phyloP scores from a whole-genome alignment of 768 basidiomycete genomes.

The Phlebiopsis gigantea region DNA sequence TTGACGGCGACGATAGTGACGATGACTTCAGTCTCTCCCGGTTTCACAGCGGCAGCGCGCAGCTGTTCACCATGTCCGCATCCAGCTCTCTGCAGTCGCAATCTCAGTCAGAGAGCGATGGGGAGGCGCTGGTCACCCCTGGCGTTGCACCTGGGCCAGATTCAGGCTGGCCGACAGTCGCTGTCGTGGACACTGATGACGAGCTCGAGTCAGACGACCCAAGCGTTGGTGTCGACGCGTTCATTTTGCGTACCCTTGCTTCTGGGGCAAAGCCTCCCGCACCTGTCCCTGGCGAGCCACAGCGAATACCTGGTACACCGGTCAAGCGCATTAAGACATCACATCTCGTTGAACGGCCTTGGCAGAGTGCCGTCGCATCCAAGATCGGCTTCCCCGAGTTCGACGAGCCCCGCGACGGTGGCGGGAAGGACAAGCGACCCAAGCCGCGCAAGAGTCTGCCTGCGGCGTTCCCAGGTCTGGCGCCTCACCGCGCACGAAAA shows the following conservation, averaged over 20 bases:
- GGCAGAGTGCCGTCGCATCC: slow-evolving; percentile 75
- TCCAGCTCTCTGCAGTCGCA: slow-evolving; percentile 62
- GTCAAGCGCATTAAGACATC: slow-evolving; percentile 70
- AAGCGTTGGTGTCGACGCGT: slow-evolving; percentile 47
- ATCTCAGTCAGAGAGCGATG: slow-evolving; percentile 52
- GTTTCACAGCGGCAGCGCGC: slow-evolving; percentile 5
- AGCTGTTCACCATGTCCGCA: slow-evolving; percentile 23
- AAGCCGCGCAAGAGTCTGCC: slow-evolving; percentile 71
- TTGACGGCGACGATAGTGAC: slow-evolving; percentile 52
- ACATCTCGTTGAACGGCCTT: slow-evolving; percentile 53
- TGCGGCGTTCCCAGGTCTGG: slow-evolving; percentile 54
- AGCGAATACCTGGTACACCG: slow-evolving; percentile 74
- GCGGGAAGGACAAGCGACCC: slow-evolving; percentile 32
- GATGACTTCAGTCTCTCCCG: slow-evolving; percentile 8
- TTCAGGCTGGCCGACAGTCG: slow-evolving; percentile 58
- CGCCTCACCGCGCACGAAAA: slow-evolving; percentile 16
- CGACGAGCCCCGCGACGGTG: slow-evolving; percentile 29
- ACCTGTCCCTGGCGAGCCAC: slow-evolving; percentile 34
- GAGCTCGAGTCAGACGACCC: slow-evolving; percentile 33
- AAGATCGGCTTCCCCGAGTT: slow-evolving; percentile 54
- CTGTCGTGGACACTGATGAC: slow-evolving; percentile 24
- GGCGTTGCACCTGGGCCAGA: slow-evolving; percentile 43
- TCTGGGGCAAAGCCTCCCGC: slow-evolving; percentile 46
- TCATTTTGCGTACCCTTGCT: slow-evolving; percentile 66
- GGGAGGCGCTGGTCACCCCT: slow-evolving; percentile 70